Base-by-base conservation (phyloP, 805 yeast species). In the Torulaspora delbrueckii region DNA sequence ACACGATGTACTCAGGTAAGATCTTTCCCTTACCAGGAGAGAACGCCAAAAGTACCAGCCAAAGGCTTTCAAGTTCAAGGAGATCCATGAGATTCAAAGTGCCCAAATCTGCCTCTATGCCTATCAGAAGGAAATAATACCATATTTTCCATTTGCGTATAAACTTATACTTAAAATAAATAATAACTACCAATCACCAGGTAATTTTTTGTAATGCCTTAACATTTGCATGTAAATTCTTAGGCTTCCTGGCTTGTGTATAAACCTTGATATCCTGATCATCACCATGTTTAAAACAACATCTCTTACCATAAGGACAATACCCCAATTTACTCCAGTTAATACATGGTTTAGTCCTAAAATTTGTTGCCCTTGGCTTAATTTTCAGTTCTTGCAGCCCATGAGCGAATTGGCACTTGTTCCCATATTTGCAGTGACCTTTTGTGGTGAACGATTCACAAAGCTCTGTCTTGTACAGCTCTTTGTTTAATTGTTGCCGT, bases 381-480 rank as follows among this genome's bases (percentile, higher is more conserved):
- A 66, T 55, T 64, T 86, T 86, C 56, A 89, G 71, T 65, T 89
- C 96, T 44, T 75, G 69, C 32, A 77, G 73, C 14, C 97, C 96
- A 61, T 89, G 97, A 5, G 96, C 96, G 74, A 89, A 89, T 69
- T 89, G 96, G 65, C 97, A 89, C 70, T 89, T 89, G 53, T 77
- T 75, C 2, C 95, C 96, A 63, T 89, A 89, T 12, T 95, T 96
- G 64, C 97, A 89, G 42, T 65, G 59, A 19, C 86, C 85, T 53
- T 79, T 76, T 56, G 77, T 79, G 60, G 80, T 77, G 62, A 75
- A 89, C 22, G 90, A 82, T 32, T 82, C 84, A 66, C 97, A 89
- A 45, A 90, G 73, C 66, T 89, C 97, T 0, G 97, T 90, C 69
- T 89, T 89, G 76, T 87, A 89, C 32, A 89, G 73, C 53, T 78